Conservation (phyloP, 352 stramenopile species). For the Phytophthora podocarpi region DNA sequence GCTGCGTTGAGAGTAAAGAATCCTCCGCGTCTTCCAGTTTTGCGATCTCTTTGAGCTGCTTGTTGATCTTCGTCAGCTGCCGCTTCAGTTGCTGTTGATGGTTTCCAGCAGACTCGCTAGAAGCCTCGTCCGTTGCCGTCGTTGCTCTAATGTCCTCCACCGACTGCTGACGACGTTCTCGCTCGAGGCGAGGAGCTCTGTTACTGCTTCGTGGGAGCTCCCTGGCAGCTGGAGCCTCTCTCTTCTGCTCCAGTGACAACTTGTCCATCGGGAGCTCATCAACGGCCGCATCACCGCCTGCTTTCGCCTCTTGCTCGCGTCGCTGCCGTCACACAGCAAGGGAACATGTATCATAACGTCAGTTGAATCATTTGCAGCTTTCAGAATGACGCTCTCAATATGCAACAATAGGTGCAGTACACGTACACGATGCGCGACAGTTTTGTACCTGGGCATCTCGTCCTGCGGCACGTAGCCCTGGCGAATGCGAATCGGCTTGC, state of each 20-base stretch:
- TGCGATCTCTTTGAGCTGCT: slow-evolving; percentile 42
- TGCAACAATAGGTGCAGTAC: not conserved
- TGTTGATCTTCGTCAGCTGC: slow-evolving; percentile 63
- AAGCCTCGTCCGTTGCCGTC: not conserved
- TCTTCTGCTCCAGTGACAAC: slow-evolving; percentile 40
- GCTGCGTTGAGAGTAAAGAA: slow-evolving; percentile 31
- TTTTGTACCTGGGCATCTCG: slow-evolving; percentile 83
- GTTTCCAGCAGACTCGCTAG: slow-evolving; percentile 1
- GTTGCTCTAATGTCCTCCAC: not conserved
- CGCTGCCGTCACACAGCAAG: slow-evolving; percentile 7
- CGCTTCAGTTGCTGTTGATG: slow-evolving; percentile 43
- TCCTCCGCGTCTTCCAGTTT: slow-evolving; percentile 23
- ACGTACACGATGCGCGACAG: slow-evolving; percentile 61
- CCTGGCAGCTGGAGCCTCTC: not conserved
- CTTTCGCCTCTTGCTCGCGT: slow-evolving; percentile 29
- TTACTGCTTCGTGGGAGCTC: not conserved
- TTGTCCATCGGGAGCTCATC: slow-evolving; percentile 37
- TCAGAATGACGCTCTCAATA: not conserved
- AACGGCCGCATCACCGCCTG: not conserved
- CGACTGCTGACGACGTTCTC: not conserved
- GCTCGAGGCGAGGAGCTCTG: not conserved
- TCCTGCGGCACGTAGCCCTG: slow-evolving; percentile 84
- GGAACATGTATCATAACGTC: slow-evolving; percentile 5
- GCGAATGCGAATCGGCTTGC: slow-evolving; percentile 83
- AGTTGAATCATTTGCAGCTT: not conserved